These are phyloP conservation scores for Firmiana major DNA, from an alignment of 345 rosid species.

Conservation along the genomic window DNA sequence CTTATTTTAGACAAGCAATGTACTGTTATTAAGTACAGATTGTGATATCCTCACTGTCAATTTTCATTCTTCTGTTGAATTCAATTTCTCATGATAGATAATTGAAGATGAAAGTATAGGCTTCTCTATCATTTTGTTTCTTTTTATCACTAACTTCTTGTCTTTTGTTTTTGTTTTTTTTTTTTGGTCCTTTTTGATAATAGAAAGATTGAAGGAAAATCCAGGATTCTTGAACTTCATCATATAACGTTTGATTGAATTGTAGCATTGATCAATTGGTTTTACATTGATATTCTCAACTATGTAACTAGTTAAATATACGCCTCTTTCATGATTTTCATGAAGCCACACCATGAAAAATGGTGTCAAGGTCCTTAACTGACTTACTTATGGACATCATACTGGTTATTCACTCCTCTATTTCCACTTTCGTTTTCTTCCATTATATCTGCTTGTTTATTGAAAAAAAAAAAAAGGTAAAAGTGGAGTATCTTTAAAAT, in stretches of 20 bases:
- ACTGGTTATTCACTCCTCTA: not conserved
- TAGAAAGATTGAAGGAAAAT: not conserved
- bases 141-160: too few species aligned
- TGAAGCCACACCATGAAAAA: not conserved
- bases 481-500: too few species aligned
- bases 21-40: not conserved
- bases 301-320: too few species aligned
- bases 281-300: too few species aligned
- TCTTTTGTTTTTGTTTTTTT: too few species aligned
- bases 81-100: not conserved
- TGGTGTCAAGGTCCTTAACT: not conserved
- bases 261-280: too few species aligned
- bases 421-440: not conserved
- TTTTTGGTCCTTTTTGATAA: too few species aligned
- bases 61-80: not conserved
- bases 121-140: not conserved
- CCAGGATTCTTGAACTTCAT: not conserved
- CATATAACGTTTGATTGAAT: too few species aligned
- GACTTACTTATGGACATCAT: not conserved
- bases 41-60: not conserved
- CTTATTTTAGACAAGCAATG: not conserved
- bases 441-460: not conserved
- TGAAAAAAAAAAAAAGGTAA: too few species aligned
- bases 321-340: too few species aligned
- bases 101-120: not conserved